Evolutionary conservation across 2,329 filamentous ascomycete species (phyloP), one percentile per base, ranked within the genome.

Genomic region (Ophiocordyceps robertsii): DNA sequence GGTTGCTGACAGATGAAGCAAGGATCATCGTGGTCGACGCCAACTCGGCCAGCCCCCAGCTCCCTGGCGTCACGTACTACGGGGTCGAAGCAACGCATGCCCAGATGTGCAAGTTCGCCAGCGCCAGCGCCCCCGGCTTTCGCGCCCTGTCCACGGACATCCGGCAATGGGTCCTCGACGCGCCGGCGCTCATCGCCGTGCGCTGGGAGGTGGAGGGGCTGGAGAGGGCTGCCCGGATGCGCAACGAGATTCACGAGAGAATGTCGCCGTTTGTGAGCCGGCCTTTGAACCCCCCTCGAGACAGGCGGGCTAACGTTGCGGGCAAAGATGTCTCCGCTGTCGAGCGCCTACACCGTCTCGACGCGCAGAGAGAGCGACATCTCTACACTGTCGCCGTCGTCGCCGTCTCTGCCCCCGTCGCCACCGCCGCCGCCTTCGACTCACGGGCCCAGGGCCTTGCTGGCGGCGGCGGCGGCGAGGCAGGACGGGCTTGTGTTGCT

Each of bases 11-110:
- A 12, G 8, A 2, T 2, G 19, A 7, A 16, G 3, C 30, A 70
- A 19, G 63, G 53, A 54, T 70, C 42, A 63, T 84, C 45, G 72
- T 89, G 32, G 84, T 89, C 3, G 81, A 86, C 45, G 69, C 82
- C 42, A 67, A 66, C 38, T 86, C 82, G 1, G 84, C 84, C 1
- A 74, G 78, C 16, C 84, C 83, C 0, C 73, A 76, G 43, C 64
- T 84, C 13, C 77, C 80, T 6, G 81, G 81, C 29, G 81, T 84
- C 0, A 78, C 75, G 36, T 80, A 82, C 49, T 84, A 81, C 58
- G 80, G 81, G n/a, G 83, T 86, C 45, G 80, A 85, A 50, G 78
- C 79, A 8, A 76, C 74, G n/a, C 81, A 85, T 54, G 77, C 75
- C 1, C 67, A 70, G 37, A 84, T 86, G 77, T 83, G 79, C 65